These are phyloP conservation scores for Pseudogymnoascus sp. DNA, from an alignment of 2,329 filamentous ascomycete genomes.

Conservation along the genomic window DNA sequence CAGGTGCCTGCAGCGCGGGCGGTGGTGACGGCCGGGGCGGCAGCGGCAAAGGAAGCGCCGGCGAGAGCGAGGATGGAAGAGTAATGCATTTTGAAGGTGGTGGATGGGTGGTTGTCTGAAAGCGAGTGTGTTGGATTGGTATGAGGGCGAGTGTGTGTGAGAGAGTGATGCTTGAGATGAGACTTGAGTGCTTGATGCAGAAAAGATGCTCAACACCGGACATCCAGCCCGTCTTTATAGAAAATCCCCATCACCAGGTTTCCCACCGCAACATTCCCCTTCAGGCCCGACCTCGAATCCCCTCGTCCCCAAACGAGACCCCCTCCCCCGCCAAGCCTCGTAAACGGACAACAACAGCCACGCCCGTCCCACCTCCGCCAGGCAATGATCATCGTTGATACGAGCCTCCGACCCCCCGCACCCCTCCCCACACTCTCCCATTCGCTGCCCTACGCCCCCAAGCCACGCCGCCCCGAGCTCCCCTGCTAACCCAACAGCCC, in stretches of 20 bases:
- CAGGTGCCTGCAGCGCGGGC: conserved; percentile 2
- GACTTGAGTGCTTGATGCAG: not conserved
- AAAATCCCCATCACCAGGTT: not conserved
- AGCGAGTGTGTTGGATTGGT: not conserved
- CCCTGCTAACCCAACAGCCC: not conserved
- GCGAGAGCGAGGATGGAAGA: conserved; percentile 4
- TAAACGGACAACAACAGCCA: not conserved
- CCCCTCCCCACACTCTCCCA: not conserved
- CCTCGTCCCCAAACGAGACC: not conserved
- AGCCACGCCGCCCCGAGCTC: not conserved
- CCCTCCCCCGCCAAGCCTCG: not conserved
- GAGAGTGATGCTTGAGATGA: not conserved
- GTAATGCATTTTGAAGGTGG: not conserved
- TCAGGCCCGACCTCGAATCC: not conserved
- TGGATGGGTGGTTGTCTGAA: not conserved
- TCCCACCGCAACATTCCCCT: not conserved
- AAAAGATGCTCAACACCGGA: not conserved
- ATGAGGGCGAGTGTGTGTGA: not conserved
- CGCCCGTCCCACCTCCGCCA: not conserved
- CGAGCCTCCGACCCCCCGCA: not conserved
- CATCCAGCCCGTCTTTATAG: not conserved
- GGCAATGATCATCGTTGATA: not conserved
- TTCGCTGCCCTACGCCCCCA: not conserved
- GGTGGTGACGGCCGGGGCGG: not conserved
- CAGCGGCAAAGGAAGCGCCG: not conserved